Percentiles rank a stretch among this genome's conserved stretches.
Evolutionary conservation across 23 red algal genomes (phyloP).

Genomic region (Gracilariopsis chorda): DNA sequence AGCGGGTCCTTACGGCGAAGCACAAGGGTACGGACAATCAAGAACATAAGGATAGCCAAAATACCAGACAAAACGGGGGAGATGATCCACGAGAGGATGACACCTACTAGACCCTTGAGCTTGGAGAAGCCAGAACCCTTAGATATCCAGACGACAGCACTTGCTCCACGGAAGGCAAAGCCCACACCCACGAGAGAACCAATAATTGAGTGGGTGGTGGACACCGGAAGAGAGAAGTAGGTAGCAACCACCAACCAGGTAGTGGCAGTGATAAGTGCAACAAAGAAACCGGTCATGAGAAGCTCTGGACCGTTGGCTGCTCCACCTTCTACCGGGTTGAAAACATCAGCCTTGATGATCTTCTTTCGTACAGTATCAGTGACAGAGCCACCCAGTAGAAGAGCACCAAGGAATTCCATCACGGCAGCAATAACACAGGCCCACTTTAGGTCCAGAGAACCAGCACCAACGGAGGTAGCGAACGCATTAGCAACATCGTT

Average conservation of each 20-base stretch:
- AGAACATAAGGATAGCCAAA: slow-evolving; percentile 65
- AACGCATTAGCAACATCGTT: slow-evolving; percentile 96
- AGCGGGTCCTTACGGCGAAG: slow-evolving; percentile 41
- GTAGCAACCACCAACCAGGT: slow-evolving; percentile 81
- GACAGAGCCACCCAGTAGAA: slow-evolving; percentile 77
- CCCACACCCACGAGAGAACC: slow-evolving; percentile 76
- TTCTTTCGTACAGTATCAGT: slow-evolving; percentile 84
- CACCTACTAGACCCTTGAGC: slow-evolving; percentile 73
- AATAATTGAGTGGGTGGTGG: slow-evolving; percentile 86
- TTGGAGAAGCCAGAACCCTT: slow-evolving; percentile 43
- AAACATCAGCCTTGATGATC: slow-evolving; percentile 71
- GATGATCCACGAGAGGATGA: slow-evolving; percentile 76
- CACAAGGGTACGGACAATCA: slow-evolving; percentile 75
- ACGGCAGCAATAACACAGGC: slow-evolving; percentile 76
- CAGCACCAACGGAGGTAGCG: slow-evolving; percentile 88
- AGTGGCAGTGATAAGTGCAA: slow-evolving; percentile 74
- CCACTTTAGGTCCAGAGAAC: slow-evolving; percentile 65
- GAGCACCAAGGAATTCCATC: slow-evolving; percentile 66
- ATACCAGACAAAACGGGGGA: slow-evolving; percentile 76
- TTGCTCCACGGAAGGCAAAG: slow-evolving; percentile 58
- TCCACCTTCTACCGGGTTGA: slow-evolving; percentile 53
- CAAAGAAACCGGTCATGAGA: slow-evolving; percentile 89
- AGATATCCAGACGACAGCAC: slow-evolving; percentile 65
- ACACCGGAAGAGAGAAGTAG: slow-evolving; percentile 78
- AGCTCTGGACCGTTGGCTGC: slow-evolving; percentile 69